These are phyloP conservation scores for Cercospora sojina DNA, from an alignment of 2,329 filamentous ascomycete genomes.

Conservation along the genomic window DNA sequence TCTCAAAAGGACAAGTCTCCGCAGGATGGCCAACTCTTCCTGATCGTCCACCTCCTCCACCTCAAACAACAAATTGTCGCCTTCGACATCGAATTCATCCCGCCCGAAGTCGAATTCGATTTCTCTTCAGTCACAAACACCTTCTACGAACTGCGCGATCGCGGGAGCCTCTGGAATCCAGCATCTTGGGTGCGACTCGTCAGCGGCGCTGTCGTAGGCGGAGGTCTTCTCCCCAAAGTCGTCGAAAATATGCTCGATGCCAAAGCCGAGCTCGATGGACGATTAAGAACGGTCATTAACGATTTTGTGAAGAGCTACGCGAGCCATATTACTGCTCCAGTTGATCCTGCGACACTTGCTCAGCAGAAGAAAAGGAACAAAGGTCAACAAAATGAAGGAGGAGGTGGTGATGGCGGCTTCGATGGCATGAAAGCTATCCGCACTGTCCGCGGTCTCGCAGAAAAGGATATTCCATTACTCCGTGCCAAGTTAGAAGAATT, in stretches of 20 bases:
- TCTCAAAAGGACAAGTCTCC: slow-evolving; percentile 55
- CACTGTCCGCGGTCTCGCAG: slow-evolving; percentile 55
- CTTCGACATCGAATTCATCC: slow-evolving; percentile 82
- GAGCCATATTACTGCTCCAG: slow-evolving; percentile 54
- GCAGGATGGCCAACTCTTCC: slow-evolving; percentile 82
- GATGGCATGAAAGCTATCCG: slow-evolving; percentile 37
- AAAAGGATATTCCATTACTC: slow-evolving; percentile 58
- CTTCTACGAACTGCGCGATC: slow-evolving; percentile 65
- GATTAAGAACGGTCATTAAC: slow-evolving; percentile 62
- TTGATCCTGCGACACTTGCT: slow-evolving; percentile 34
- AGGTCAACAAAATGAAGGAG: not conserved
- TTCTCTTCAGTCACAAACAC: slow-evolving; percentile 65
- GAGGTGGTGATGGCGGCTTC: slow-evolving; percentile 19
- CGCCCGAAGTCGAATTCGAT: slow-evolving; percentile 64
- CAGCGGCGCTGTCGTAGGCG: slow-evolving; percentile 40
- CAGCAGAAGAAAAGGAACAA: slow-evolving; percentile 16
- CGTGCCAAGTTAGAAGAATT: slow-evolving; percentile 60
- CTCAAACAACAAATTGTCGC: slow-evolving; percentile 95
- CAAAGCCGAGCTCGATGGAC: slow-evolving; percentile 65
- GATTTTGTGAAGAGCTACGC: slow-evolving; percentile 63
- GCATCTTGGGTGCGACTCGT: slow-evolving; percentile 61
- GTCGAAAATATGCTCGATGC: slow-evolving; percentile 71
- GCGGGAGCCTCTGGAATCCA: slow-evolving; percentile 65
- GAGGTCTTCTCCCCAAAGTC: slow-evolving; percentile 61
- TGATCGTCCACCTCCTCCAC: slow-evolving; percentile 90